Percentiles rank a stretch among this genome's conserved stretches.
These are phyloP conservation scores for Auriscalpium vulgare DNA, from an alignment of 768 basidiomycete genomes.

Conservation along the genomic window DNA sequence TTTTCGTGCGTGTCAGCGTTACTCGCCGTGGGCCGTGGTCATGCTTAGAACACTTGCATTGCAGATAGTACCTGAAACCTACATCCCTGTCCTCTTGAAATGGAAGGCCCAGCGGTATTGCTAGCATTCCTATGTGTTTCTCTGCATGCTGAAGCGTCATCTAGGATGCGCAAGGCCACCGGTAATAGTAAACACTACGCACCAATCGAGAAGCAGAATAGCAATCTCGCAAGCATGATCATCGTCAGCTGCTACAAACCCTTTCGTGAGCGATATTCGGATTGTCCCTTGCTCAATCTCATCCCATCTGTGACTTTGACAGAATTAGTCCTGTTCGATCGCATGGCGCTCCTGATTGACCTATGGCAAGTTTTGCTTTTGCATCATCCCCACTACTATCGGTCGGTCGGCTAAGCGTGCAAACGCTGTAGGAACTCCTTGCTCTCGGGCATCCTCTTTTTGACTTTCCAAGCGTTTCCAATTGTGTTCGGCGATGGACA, in stretches of 20 bases:
- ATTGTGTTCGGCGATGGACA: constrained; percentile 41
- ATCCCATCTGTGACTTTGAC: neutral
- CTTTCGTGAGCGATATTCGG: constrained; percentile 45
- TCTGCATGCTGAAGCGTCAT: neutral
- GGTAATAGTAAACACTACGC: constrained; percentile 49
- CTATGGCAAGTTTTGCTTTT: constrained; percentile 41
- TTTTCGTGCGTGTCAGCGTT: constrained; percentile 32
- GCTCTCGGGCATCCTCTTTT: constrained; percentile 37
- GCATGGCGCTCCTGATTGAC: constrained; percentile 71
- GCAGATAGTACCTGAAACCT: constrained; percentile 69
- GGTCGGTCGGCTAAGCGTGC: neutral
- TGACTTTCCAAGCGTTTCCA: constrained; percentile 51
- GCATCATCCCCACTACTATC: neutral
- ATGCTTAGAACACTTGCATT: neutral
- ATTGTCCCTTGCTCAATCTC: neutral
- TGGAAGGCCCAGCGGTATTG: constrained; percentile 48
- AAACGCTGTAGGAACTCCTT: constrained; percentile 26
- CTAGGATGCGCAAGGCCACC: constrained; percentile 46
- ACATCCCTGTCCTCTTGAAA: constrained; percentile 50
- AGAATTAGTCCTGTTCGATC: constrained; percentile 59
- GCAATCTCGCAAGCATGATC: constrained; percentile 39
- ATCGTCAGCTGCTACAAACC: constrained; percentile 57
- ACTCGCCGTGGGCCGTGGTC: neutral
- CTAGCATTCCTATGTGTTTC: too few relatives aligned
- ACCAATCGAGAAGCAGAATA: constrained; percentile 45